Conservation (phyloP, 148 eudicot genomes). For the Persicaria maculosa region DNA sequence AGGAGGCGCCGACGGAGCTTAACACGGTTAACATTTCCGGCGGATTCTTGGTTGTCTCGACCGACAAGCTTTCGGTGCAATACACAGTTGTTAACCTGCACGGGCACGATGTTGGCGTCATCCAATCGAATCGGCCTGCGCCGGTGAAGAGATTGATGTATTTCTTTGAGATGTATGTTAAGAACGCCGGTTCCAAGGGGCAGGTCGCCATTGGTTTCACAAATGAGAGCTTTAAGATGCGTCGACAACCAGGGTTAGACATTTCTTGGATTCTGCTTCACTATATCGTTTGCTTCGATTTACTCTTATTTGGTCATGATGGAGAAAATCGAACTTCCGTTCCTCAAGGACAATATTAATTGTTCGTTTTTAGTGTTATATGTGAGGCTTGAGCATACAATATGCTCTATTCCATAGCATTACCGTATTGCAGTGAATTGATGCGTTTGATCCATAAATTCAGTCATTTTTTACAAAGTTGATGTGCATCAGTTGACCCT, state of each 20-base stretch:
- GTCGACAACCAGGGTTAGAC: conserved; percentile 81
- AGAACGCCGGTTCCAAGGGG: conserved; percentile 70
- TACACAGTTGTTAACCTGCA: conserved; percentile 63
- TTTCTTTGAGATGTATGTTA: conserved; percentile 73
- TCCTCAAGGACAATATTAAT: not conserved
- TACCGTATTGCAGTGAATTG: not conserved
- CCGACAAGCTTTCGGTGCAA: conserved; percentile 67
- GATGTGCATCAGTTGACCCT: not conserved
- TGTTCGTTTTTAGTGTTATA: not conserved
- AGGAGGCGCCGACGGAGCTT: conserved; percentile 51
- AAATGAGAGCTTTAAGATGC: conserved; percentile 53
- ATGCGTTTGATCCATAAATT: not conserved
- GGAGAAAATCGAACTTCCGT: not conserved
- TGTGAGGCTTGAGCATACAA: not conserved
- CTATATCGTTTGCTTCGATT: not conserved
- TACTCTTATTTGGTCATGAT: not conserved
- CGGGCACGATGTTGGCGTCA: conserved; percentile 84
- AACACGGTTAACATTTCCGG: conserved; percentile 74
- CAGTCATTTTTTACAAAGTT: not conserved
- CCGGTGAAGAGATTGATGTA: conserved; percentile 54
- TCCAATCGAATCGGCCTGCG: conserved; percentile 69
- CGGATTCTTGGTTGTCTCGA: conserved; percentile 62
- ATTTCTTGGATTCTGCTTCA: not conserved
- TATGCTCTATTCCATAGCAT: not conserved
- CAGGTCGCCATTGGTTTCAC: conserved; percentile 82